phyloP scores from a whole-genome alignment of 2,329 filamentous ascomycete genomes.

The Phyllosticta citribraziliensis region DNA sequence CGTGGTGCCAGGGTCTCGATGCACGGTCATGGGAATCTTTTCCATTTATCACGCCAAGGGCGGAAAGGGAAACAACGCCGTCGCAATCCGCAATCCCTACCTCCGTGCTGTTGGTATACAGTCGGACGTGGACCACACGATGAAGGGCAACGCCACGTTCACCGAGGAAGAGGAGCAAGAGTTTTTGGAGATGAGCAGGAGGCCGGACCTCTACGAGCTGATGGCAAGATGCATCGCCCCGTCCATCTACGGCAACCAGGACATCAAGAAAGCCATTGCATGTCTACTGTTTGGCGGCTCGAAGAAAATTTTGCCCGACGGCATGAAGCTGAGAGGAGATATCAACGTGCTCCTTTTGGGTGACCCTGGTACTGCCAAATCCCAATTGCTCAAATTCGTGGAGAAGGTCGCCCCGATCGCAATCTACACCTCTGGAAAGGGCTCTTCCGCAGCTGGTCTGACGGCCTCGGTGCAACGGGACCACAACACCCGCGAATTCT shows the following conservation, averaged over 20 bases:
- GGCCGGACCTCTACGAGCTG: constrained; percentile 83
- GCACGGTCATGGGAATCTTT: constrained; percentile 93
- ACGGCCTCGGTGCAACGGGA: constrained; percentile 94
- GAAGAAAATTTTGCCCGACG: constrained; percentile 95
- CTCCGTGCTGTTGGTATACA: constrained; percentile 86
- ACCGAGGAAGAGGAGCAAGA: constrained; percentile 96
- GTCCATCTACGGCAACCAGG: constrained; percentile 89
- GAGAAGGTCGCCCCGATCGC: constrained; percentile 96
- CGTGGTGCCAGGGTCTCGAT: constrained; percentile 88
- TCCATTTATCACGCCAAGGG: constrained; percentile 95
- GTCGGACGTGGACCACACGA: constrained; percentile 79
- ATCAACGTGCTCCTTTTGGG: constrained; percentile 96
- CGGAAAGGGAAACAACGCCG: constrained; percentile 69
- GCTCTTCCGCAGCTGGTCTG: constrained; percentile 92
- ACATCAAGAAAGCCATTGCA: constrained; percentile 96
- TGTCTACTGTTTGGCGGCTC: constrained; percentile 89
- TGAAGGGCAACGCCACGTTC: constrained; percentile 75
- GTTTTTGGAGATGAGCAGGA: constrained; percentile 80
- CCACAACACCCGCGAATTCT: constrained; percentile 94
- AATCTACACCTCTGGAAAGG: constrained; percentile 95
- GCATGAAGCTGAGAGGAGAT: constrained; percentile 94
- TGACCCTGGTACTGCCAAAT: constrained; percentile 96
- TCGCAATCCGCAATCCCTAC: constrained; percentile 93
- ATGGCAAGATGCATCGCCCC: constrained; percentile 91
- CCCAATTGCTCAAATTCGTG: constrained; percentile 92